Conservation (phyloP, 2,329 filamentous ascomycete species). For the Passalora sequoiae region DNA sequence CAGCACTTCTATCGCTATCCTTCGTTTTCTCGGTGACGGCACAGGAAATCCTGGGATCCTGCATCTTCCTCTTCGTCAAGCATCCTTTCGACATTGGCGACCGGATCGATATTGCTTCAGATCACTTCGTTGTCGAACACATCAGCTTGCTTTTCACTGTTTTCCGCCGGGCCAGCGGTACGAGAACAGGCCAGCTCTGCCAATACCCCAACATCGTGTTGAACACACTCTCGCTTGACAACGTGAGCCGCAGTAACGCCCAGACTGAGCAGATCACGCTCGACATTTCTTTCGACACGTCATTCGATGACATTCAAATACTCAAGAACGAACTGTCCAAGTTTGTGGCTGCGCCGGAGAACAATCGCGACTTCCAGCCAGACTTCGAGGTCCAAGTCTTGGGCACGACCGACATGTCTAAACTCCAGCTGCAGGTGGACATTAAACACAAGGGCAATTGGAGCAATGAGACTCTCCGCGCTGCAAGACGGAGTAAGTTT, state of each 20-base stretch:
- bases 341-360: slow-evolving; percentile 79
- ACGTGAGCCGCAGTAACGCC: slow-evolving; percentile 80
- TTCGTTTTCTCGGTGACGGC: slow-evolving; percentile 91
- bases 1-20: slow-evolving; percentile 86
- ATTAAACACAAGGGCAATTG: slow-evolving; percentile 75
- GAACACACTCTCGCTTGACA: slow-evolving; percentile 93
- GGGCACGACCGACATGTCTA: slow-evolving; percentile 79
- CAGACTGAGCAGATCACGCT: slow-evolving; percentile 83
- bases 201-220: slow-evolving; percentile 87
- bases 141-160: slow-evolving; percentile 92
- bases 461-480: slow-evolving; percentile 70
- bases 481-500: slow-evolving; percentile 83
- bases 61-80: slow-evolving; percentile 98
- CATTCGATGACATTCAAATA: slow-evolving; percentile 81
- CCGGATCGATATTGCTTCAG: slow-evolving; percentile 69
- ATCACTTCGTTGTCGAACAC: slow-evolving; percentile 77
- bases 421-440: slow-evolving; percentile 74
- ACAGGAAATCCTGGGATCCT: slow-evolving; percentile 94
- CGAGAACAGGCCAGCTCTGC: slow-evolving; percentile 58
- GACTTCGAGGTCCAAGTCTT: slow-evolving; percentile 74
- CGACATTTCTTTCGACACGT: slow-evolving; percentile 78
- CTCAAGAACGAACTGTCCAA: slow-evolving; percentile 77
- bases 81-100: slow-evolving; percentile 96
- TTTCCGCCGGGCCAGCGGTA: slow-evolving; percentile 76
- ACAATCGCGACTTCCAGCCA: slow-evolving; percentile 83